These are phyloP conservation scores for Xylaria scruposa DNA, from an alignment of 495 filamentous ascomycete genomes.

Conservation along the genomic window DNA sequence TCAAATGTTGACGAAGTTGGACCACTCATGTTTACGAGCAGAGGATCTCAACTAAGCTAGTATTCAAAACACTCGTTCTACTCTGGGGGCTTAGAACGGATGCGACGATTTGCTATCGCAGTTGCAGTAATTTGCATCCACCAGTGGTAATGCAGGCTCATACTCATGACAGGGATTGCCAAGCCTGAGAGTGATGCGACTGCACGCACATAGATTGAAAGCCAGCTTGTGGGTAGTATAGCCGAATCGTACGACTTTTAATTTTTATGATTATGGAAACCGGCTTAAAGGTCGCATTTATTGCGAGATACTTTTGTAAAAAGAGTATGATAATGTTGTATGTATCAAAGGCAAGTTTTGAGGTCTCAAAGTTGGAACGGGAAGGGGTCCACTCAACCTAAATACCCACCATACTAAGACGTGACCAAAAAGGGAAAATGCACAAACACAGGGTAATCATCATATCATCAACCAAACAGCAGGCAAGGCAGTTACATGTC, in stretches of 20 bases:
- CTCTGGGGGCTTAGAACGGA: not conserved
- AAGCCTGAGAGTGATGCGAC: not conserved
- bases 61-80: no score
- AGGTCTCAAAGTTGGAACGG: not conserved
- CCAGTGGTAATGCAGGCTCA: not conserved
- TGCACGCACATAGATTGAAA: not conserved
- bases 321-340: not conserved
- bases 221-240: not conserved
- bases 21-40: slow-evolving; percentile 32
- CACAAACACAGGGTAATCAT: no score
- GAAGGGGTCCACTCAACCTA: not conserved
- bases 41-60: not conserved
- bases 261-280: not conserved
- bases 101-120: not conserved
- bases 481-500: not conserved
- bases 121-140: not conserved
- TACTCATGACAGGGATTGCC: slow-evolving; percentile 1
- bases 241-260: not conserved
- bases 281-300: not conserved
- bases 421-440: not conserved
- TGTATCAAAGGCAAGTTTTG: not conserved
- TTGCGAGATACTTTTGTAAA: not conserved
- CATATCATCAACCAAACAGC: not conserved
- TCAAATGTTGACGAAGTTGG: slow-evolving; percentile 35
- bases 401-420: not conserved